Base-by-base conservation (phyloP, 495 filamentous ascomycete species). In the Talaromyces thailandensis region DNA sequence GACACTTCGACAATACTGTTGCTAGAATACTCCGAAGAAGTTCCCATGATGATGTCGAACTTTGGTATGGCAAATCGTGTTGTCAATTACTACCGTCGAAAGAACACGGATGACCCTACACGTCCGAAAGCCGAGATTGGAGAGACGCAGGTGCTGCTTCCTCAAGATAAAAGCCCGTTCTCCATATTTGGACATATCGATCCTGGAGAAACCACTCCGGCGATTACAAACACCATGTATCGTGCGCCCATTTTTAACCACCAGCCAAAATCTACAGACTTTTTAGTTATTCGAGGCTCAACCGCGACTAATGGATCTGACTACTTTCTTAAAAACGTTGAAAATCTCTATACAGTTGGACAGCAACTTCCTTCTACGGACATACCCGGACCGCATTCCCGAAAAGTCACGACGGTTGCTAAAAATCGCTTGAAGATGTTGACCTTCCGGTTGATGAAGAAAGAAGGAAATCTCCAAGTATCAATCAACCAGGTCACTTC, bases 371-470 rank as follows among this genome's bases (percentile, higher is more conserved):
- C 94, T 11, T 90, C 89, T 0, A 84, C 92, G 29, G 93, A 97
- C 65, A 88, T 99, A 6, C 95, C 95, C 37, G 91, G 91, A 2
- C 92, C 91, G 2, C 92, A 97, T 74, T 94, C 93, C 2, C 84
- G 94, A 55, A 93, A 91, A 68, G 93, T 98, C 24, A 98, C 95
- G 0, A 96, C 93, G 35, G 91, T 93, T 7, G 84, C 89, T 23
- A 98, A 98, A 77, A 95, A 92, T 69, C 88, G 94, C 16, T 84
- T 99, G 74, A 96, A 92, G 76, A 96, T 97, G 90, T 82, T 98
- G 24, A 87, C 92, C 0, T 96, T 89, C 69, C 87, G 94, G 26
- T 84, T 96, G 59, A 82, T 93, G 65, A 86, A 86, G 60, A 89
- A 90, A 67, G 89, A 83, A 64, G 76, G 84, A 14, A 81, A 85